Percentiles rank a stretch among this genome's conserved stretches.
phyloP scores from a whole-genome alignment of 140 eudicot genomes.

The Oenanthe javanica region DNA sequence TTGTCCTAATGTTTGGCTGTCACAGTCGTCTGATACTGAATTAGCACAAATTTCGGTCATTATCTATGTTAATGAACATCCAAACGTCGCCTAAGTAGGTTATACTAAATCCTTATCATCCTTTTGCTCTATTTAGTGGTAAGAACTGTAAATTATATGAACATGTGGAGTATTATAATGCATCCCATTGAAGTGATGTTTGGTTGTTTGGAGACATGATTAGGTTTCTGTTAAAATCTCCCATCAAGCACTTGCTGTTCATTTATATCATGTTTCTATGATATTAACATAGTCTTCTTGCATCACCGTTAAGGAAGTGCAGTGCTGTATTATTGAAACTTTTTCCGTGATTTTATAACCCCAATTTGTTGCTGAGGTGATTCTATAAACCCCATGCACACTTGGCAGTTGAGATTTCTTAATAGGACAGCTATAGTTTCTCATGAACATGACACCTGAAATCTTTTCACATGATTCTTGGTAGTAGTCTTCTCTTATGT shows the following conservation, averaged over 20 bases:
- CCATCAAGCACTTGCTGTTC: conserved; percentile 7
- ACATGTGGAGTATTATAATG: not conserved
- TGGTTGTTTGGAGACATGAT: conserved; percentile 9
- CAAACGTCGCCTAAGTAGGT: not conserved
- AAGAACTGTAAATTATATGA: not conserved
- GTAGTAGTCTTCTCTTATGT: not conserved
- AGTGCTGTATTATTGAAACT: not conserved
- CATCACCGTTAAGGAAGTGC: not conserved
- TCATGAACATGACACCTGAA: not conserved
- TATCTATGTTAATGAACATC: not conserved
- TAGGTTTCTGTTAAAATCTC: not conserved
- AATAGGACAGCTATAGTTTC: conserved; percentile 10
- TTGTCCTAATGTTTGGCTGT: not conserved
- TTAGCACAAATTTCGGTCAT: no score
- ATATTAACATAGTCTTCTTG: not conserved
- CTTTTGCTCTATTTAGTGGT: not conserved
- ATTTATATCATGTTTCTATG: not conserved
- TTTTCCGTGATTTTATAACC: not conserved
- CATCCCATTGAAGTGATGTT: not conserved
- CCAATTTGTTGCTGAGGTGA: no score
- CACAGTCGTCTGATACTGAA: not conserved
- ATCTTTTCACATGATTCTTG: conserved; percentile 2
- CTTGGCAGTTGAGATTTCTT: not conserved
- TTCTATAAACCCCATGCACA: not conserved
- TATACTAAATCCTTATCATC: not conserved